phyloP scores from a whole-genome alignment of 176 grass and related monocot genomes.

The Triticum dicoccoides region DNA sequence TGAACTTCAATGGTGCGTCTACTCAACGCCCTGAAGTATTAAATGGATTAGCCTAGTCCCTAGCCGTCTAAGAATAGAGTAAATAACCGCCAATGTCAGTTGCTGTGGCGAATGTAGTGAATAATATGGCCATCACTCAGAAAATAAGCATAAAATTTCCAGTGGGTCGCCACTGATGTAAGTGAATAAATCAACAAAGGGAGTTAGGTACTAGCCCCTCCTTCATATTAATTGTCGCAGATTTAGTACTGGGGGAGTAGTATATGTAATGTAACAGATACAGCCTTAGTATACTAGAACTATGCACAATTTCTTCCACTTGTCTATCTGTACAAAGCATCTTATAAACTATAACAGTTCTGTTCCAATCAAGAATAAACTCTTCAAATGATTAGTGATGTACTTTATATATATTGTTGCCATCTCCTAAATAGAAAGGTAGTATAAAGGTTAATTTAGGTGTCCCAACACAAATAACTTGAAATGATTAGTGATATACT shows the following conservation, averaged over 20 bases:
- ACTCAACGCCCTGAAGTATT: neutral
- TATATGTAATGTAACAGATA: conserved; percentile 12
- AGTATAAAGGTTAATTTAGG: neutral
- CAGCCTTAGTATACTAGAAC: neutral
- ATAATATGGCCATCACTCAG: neutral
- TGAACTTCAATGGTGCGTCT: neutral
- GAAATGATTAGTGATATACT: neutral
- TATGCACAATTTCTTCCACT: neutral
- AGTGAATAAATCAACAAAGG: neutral
- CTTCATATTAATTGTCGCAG: too few relatives aligned
- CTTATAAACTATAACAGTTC: neutral
- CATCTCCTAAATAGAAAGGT: neutral
- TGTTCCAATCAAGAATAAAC: neutral
- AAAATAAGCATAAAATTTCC: neutral
- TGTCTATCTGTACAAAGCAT: conserved; percentile 3
- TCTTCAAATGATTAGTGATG: neutral
- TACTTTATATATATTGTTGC: neutral
- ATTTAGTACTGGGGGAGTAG: neutral
- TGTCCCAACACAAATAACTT: neutral
- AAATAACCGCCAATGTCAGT: neutral
- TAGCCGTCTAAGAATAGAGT: neutral
- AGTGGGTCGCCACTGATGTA: neutral
- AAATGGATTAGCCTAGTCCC: neutral
- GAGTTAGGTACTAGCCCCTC: neutral
- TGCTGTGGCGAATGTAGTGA: neutral